Conservation (phyloP, 1,284 basidiomycete genomes). For the Apiotrichum brassicae region DNA sequence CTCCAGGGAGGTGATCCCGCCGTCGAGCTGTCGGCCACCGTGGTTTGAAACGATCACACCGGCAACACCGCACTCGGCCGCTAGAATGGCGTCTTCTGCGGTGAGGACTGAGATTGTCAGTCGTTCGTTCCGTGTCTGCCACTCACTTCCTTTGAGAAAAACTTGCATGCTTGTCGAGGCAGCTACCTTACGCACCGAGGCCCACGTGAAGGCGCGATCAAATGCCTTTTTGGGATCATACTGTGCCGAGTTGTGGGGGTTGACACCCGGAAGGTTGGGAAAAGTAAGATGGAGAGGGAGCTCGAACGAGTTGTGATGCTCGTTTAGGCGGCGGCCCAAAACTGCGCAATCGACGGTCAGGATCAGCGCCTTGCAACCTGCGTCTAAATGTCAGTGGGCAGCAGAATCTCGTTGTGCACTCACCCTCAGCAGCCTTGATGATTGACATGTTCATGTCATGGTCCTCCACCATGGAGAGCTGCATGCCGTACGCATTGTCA, state of each 20-base stretch:
- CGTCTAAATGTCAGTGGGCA: slow-evolving; percentile 13
- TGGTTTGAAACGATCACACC: slow-evolving; percentile 34
- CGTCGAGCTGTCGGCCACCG: slow-evolving; percentile 38
- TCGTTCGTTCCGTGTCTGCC: neutral
- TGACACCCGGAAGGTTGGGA: slow-evolving; percentile 18
- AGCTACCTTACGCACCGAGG: slow-evolving; percentile 6
- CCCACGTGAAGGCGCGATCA: slow-evolving; percentile 15
- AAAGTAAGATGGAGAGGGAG: slow-evolving; percentile 10
- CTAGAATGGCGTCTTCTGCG: slow-evolving; percentile 27
- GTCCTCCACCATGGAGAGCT: slow-evolving; percentile 27
- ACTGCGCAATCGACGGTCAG: slow-evolving; percentile 27
- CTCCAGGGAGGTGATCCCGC: slow-evolving; percentile 22
- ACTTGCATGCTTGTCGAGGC: slow-evolving; percentile 7
- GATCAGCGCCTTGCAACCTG: slow-evolving; percentile 22
- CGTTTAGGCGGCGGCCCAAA: slow-evolving; percentile 24
- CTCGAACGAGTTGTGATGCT: slow-evolving; percentile 18
- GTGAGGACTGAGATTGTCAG: slow-evolving; percentile 16
- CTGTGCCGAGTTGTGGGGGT: slow-evolving; percentile 7
- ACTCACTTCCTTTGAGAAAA: slow-evolving; percentile 23
- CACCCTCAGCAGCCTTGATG: slow-evolving; percentile 24
- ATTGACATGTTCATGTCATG: slow-evolving; percentile 19
- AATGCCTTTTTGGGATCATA: slow-evolving; percentile 15
- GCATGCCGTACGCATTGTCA: slow-evolving; percentile 22
- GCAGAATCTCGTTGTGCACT: neutral
- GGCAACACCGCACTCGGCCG: slow-evolving; percentile 24